Evolutionary conservation across 225 moss, liverwort and hornwort genomes (phyloP), one percentile per base, ranked within the genome.

Genomic region (Sphagnum contortum): DNA sequence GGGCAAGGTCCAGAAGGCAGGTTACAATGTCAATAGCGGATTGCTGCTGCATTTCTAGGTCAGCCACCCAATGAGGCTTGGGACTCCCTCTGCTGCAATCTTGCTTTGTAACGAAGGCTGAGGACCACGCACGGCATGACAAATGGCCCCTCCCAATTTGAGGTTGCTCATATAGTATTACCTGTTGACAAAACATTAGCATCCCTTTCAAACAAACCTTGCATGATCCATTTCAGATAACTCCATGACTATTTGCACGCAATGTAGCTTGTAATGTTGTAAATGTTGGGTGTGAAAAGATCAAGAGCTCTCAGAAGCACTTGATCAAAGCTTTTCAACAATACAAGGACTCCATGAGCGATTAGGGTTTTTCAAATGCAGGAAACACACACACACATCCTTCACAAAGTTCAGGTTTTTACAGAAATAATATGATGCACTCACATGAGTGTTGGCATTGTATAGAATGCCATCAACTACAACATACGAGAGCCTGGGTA

Each of bases 161-260:
- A 65, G 98, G 89, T 72, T 89, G 90, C 72, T 81, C 76, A 65
- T 98, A 93, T 49, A 93, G 62, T 57, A 98, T 75, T 56, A 91
- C 77, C 91, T 98, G 89, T 71, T 74, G 74, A 65, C 71, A 69
- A 48, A 57, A 58, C 29, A 29, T 29, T 29, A 29, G 1, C 29
- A 29, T 29, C 29, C 29, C 29, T 29, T 29, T 29, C 29, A 29
- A 29, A 29, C 29, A 29, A 29, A 29, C 29, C 29, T 29, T 29
- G 29, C 29, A 29, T 29, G 29, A 29, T 29, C 29, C 29, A 29
- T 29, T 29, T 29, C 29, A 29, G 29, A 29, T 29, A 29, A 29
- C 29, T 29, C 29, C 29, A 29, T 29, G 29, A 29, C 29, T 29
- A 29, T 29, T 29, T 29, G 29, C 29, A 29, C 1, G 29, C 29